Evolutionary conservation across 768 basidiomycete genomes (phyloP), one percentile per base, ranked within the genome.

Genomic region (Flagelloscypha sp.): DNA sequence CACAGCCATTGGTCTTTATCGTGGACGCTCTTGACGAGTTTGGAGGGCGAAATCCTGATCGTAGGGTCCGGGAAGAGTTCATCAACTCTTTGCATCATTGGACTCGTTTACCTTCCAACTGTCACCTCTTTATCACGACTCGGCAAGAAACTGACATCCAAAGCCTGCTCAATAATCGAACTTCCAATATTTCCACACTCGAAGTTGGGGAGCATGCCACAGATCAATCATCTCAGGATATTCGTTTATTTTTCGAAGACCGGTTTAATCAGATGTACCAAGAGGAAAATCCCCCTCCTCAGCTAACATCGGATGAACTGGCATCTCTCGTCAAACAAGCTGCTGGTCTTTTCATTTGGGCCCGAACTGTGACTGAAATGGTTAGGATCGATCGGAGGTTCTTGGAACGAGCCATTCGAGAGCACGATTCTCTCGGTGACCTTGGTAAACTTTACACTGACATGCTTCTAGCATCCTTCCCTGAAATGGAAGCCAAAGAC

Each of bases 1-100:
- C n/a, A n/a, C n/a, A n/a, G n/a, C n/a, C n/a, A n/a, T n/a, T n/a
- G n/a, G 43, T 52, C 7, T 38, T 57, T 20, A 45, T 58, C 5
- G 42, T 59, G 22, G 58, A 59, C 38, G 58, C 57, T 4, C 25
- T 55, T 29, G 58, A 59, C 28, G 54, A 58, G 33, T 56, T 52
- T 38, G 52, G 53, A 7, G 47, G 49, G 5, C 31, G 43, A 1
- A 34, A 41, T 22, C 37, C 48, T 2, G 33, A 22, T 0, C 42
- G 54, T n/a, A n/a, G n/a, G n/a, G n/a, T n/a, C n/a, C 44, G 51
- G 2, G 20, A 33, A n/a, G n/a, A n/a, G n/a, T 43, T 56, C 16
- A 38, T 56, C 22, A 33, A 41, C 11, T 49, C 48, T 2, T 23
- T 54, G 19, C 45, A 35, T 32, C 38, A 25, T 6, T 54, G 53